phyloP scores from a whole-genome alignment of 805 yeast species.

The Isabelozyma pseudorhagii region DNA sequence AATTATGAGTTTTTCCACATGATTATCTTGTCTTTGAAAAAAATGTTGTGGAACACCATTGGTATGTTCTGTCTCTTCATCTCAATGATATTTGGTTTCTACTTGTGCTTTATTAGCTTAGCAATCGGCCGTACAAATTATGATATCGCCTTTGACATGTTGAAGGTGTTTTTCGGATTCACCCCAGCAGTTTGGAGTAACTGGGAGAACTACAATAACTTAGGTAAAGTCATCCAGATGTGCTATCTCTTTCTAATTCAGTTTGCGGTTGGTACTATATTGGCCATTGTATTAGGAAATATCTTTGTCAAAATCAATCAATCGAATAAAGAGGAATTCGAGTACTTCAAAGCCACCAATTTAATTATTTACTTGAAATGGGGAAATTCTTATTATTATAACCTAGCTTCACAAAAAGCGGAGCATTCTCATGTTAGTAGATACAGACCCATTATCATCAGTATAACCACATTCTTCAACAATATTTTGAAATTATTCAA shows the following conservation, averaged over 20 bases:
- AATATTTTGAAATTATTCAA: slow-evolving; percentile 25
- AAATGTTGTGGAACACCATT: slow-evolving; percentile 49
- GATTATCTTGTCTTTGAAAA: slow-evolving; percentile 47
- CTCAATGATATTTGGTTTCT: slow-evolving; percentile 53
- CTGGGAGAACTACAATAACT: slow-evolving; percentile 45
- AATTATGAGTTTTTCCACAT: slow-evolving; percentile 50
- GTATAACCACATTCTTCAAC: slow-evolving; percentile 2
- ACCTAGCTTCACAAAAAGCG: neutral
- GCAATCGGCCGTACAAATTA: slow-evolving; percentile 39
- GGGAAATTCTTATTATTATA: slow-evolving; percentile 1
- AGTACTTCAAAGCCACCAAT: slow-evolving; percentile 38
- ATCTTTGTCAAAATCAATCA: slow-evolving; percentile 32
- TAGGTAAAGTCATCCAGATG: slow-evolving; percentile 47
- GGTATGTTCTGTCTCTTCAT: slow-evolving; percentile 47
- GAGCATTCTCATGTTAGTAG: neutral
- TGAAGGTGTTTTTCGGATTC: slow-evolving; percentile 53
- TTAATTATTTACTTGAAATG: slow-evolving; percentile 32
- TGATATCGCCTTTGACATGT: slow-evolving; percentile 48
- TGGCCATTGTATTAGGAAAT: slow-evolving; percentile 51
- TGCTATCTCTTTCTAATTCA: slow-evolving; percentile 53
- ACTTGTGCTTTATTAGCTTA: slow-evolving; percentile 50
- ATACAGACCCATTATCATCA: neutral
- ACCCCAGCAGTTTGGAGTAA: slow-evolving; percentile 60
- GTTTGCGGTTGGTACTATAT: slow-evolving; percentile 51
- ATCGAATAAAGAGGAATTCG: slow-evolving; percentile 37